Conservation (phyloP, 441 rosid species). For the Euphorbia celastroides region DNA sequence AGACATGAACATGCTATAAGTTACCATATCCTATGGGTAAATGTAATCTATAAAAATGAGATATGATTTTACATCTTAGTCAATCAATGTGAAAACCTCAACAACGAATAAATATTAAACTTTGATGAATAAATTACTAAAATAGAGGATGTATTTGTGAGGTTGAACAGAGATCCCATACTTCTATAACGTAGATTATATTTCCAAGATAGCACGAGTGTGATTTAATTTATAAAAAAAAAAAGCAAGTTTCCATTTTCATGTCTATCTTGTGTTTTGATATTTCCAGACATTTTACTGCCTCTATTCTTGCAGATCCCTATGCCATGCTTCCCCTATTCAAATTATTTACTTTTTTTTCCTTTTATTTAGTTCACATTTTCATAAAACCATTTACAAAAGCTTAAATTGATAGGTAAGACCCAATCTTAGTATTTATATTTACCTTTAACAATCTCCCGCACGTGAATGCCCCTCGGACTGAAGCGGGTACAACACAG, state of each 20-base stretch:
- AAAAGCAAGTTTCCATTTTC: constrained; percentile 23
- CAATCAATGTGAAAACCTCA: not conserved
- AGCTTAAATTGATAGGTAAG: too few species aligned
- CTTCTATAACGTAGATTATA: constrained; percentile 2
- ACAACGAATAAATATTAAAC: too few species aligned
- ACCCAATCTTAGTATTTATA: too few species aligned
- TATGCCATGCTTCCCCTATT: not conserved
- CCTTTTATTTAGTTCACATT: not conserved
- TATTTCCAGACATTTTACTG: constrained; percentile 28
- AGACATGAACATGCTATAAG: too few species aligned
- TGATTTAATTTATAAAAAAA: constrained; percentile 10
- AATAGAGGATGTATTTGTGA: too few species aligned
- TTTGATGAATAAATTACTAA: not conserved
- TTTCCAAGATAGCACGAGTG: constrained; percentile 41
- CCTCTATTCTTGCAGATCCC: constrained; percentile 26
- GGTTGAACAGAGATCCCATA: constrained; percentile 18
- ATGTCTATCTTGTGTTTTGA: constrained; percentile 26
- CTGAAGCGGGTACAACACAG: too few species aligned
- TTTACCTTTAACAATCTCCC: too few species aligned
- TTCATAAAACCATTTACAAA: too few species aligned
- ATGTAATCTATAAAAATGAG: constrained; percentile 9
- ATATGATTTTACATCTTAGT: not conserved
- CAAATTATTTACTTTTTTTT: not conserved
- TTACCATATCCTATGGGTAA: too few species aligned
- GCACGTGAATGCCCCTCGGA: too few species aligned